Evolutionary conservation across 768 basidiomycete genomes (phyloP), one percentile per base, ranked within the genome.

Genomic region (Coprinellus aureogranulatus): DNA sequence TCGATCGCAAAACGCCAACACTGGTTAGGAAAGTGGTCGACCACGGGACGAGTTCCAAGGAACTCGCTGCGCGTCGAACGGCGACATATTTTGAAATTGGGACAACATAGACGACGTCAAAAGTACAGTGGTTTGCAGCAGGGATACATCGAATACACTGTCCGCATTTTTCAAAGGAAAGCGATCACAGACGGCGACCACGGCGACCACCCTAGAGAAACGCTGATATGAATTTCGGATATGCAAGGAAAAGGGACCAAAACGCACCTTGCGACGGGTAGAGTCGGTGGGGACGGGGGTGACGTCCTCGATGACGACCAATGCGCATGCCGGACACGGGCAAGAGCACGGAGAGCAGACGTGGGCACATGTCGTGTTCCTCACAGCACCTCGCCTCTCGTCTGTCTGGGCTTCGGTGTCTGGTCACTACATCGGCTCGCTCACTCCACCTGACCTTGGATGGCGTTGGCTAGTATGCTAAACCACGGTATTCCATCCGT

Each of bases 301-400:
- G 51, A 98, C 95, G 68, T 99, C 96, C 78, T 98, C 96, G 67
- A 99, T 98, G 63, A n/a, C 97, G 84, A 57, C 97, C 97, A 65
- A 99, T 98, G 64, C 90, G 81, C 94, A 99, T 97, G 54, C 97
- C 96, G 57, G 96, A n/a, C 88, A 78, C 96, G 94, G 67, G 97
- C 97, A 58, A 98, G 89, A 53, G 95, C 97, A 76, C 96, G 92
- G 69, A 98, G 89, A 42, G 97, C 96, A 66, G 90, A 91, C 81
- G n/a, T 99, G 97, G 46, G 94, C 97, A 76, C 97, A n/a, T n/a
- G n/a, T n/a, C n/a, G n/a, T n/a, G n/a, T n/a, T n/a, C n/a, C n/a
- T n/a, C n/a, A n/a, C n/a, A n/a, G n/a, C n/a, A n/a, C n/a, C n/a
- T n/a, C n/a, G n/a, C n/a, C n/a, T n/a, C n/a, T n/a, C n/a, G n/a